Percentiles rank a stretch among this genome's conserved stretches.
phyloP scores from a whole-genome alignment of 2,329 filamentous ascomycete genomes.

The Verticillium zaregamsianum region DNA sequence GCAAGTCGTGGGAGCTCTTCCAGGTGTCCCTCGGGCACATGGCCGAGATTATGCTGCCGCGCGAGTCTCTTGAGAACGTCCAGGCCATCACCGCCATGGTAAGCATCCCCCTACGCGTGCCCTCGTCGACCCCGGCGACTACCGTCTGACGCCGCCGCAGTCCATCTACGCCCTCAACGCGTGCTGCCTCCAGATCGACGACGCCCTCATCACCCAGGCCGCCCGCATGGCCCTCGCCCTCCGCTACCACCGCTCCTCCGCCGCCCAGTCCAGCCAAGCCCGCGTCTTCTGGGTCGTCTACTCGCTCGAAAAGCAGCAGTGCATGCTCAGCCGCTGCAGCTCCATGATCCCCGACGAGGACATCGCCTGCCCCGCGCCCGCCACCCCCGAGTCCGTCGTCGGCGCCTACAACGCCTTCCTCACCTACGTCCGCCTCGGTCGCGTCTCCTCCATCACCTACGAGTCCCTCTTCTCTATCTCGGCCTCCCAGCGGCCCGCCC shows the following conservation, averaged over 20 bases:
- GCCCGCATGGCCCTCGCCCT: conserved; percentile 26
- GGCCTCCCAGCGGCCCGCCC: conserved; percentile 17
- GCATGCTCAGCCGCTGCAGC: conserved; percentile 22
- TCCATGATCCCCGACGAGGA: conserved; percentile 33
- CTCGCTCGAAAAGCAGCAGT: conserved; percentile 28
- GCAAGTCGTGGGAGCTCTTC: conserved; percentile 16
- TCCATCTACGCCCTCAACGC: conserved; percentile 29
- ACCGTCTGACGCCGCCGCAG: conserved; percentile 10
- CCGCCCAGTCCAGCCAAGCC: conserved; percentile 9
- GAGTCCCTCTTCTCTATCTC: conserved; percentile 26
- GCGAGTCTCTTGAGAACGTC: conserved; percentile 2
- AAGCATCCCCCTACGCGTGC: neutral
- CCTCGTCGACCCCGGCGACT: too few relatives aligned
- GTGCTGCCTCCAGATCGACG: conserved; percentile 27
- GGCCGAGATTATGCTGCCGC: conserved; percentile 9
- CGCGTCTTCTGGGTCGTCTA: conserved; percentile 36
- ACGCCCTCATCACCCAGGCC: conserved; percentile 26
- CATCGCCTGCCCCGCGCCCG: conserved; percentile 29
- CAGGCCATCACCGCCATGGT: conserved; percentile 6
- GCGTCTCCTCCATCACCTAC: conserved; percentile 23
- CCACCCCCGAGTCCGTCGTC: conserved; percentile 24
- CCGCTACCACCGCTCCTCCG: conserved; percentile 21
- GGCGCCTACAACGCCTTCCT: conserved; percentile 30
- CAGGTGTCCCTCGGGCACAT: conserved; percentile 14
- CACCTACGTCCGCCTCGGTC: conserved; percentile 20